These are phyloP conservation scores for Rostrohypoxylon terebratum DNA, from an alignment of 495 filamentous ascomycete species.

Conservation along the genomic window DNA sequence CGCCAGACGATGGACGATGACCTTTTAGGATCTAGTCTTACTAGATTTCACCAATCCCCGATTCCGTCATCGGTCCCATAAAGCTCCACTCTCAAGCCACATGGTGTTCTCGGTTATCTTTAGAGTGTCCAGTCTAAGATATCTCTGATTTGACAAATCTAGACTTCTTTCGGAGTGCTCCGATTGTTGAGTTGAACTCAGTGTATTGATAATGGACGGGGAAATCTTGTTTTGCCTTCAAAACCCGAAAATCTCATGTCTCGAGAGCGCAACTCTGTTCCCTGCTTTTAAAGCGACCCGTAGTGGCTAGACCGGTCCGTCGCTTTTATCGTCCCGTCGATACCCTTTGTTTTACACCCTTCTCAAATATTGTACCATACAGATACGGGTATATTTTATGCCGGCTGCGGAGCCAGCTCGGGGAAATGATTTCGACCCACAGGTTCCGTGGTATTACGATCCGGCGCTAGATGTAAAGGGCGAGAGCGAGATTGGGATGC, in stretches of 20 bases:
- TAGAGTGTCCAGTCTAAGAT: too few species aligned
- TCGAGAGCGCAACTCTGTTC: background rate
- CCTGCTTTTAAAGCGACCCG: conserved; percentile 5
- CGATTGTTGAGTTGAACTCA: background rate
- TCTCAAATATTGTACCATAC: conserved; percentile 7
- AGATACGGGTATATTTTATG: conserved; percentile 5
- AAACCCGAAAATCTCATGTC: background rate
- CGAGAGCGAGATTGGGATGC: conserved; percentile 5
- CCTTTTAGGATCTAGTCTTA: conserved; percentile 23
- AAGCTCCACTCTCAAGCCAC: conserved; percentile 20
- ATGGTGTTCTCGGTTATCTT: conserved; percentile 3
- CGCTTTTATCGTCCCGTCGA: conserved; percentile 31
- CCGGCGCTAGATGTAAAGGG: conserved; percentile 10
- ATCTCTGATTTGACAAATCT: background rate
- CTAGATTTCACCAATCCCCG: conserved; percentile 36
- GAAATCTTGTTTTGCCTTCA: background rate
- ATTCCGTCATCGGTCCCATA: conserved; percentile 24
- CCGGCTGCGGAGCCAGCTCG: background rate
- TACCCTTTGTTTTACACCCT: background rate
- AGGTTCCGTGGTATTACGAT: conserved; percentile 14
- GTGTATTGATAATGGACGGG: background rate
- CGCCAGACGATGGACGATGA: conserved; percentile 14
- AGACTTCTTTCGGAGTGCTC: background rate
- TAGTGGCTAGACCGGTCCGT: conserved; percentile 24
- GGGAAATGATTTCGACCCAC: background rate